phyloP scores from a whole-genome alignment of 2,329 filamentous ascomycete genomes.

The Chaetomium olivaceum region DNA sequence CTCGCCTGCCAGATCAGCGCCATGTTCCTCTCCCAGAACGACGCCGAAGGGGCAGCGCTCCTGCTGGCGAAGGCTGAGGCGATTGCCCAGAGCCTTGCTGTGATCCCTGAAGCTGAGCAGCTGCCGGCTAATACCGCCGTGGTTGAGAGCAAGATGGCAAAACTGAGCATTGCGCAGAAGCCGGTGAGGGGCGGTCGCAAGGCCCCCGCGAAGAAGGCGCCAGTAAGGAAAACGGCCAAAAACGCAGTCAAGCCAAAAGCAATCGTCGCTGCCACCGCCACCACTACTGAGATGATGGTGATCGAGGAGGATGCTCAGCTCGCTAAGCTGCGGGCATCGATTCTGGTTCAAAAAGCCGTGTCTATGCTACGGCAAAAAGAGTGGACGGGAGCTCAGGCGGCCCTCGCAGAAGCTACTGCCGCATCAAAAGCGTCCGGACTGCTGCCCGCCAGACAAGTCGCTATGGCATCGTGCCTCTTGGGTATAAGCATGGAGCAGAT shows the following conservation, averaged over 20 bases:
- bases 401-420: slow-evolving; percentile 53
- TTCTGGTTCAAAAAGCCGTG: slow-evolving; percentile 47
- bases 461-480: slow-evolving; percentile 67
- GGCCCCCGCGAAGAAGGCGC: slow-evolving; percentile 33
- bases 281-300: slow-evolving; percentile 32
- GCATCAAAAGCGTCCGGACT: slow-evolving; percentile 41
- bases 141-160: slow-evolving; percentile 43
- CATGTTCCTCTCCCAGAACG: slow-evolving; percentile 53
- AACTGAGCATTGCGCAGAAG: slow-evolving; percentile 39
- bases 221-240: slow-evolving; percentile 33
- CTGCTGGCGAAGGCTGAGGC: slow-evolving; percentile 53
- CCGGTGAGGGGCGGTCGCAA: slow-evolving; percentile 33
- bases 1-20: slow-evolving; percentile 59
- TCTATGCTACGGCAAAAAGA: slow-evolving; percentile 52
- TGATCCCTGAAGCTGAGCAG: slow-evolving; percentile 6
- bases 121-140: slow-evolving; percentile 29
- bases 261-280: slow-evolving; percentile 25
- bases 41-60: slow-evolving; percentile 46
- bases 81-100: slow-evolving; percentile 43
- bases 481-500: slow-evolving; percentile 71
- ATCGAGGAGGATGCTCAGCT: slow-evolving; percentile 39
- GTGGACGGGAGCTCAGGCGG: slow-evolving; percentile 58
- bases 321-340: slow-evolving; percentile 41
- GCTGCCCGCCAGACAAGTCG: slow-evolving; percentile 55
- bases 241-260: slow-evolving; percentile 30